Base-by-base conservation (phyloP, 768 basidiomycete genomes). In the Lactarius quietus region DNA sequence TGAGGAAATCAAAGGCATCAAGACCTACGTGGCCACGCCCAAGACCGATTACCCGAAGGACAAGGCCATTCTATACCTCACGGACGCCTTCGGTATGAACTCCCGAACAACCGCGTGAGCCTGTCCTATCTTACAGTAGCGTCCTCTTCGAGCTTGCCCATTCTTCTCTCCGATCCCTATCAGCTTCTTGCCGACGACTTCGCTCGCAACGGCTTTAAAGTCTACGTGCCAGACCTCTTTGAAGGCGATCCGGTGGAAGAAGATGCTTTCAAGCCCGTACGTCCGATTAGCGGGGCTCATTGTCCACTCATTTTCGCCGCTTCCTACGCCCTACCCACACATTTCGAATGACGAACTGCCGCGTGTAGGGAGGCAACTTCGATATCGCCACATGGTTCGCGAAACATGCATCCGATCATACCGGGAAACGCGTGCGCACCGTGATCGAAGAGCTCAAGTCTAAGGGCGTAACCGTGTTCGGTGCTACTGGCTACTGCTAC, bases 131-230 rank as follows among this genome's bases (percentile, higher is more conserved):
- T 18, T 28, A n/a, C n/a, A n/a, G n/a, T n/a, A 26, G 20, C 15
- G 31, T 17, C 20, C 54, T 57, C 29, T 3, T 54, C 39, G 8
- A 39, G 15, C 5, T 36, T 23, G 17, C 26, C 41, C 38, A 38
- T 41, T 51, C 9, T 14, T 3, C 29, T 23, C 9, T 35, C 6
- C 20, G 10, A 15, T 20, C 15, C 8, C 28, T 18, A 35, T 31
- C 65, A 83, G 80, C 70, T 79, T 18, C 76, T 82, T 17, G 76
- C 76, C 5, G 82, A 83, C 63, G 80, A 78, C 65, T 79, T 78
- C 68, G 78, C 79, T 35, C 68, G 64, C 26, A 79, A 79, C 57
- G 79, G 79, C 10, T 79, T 76, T 61, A 57, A 61, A 29, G 69
- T 70, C 39, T 70, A 65, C 45, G 36, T 36, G 1, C 67, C 72